Evolutionary conservation across 1,284 basidiomycete genomes (phyloP).

Genomic region (Pulveroboletus sp.): DNA sequence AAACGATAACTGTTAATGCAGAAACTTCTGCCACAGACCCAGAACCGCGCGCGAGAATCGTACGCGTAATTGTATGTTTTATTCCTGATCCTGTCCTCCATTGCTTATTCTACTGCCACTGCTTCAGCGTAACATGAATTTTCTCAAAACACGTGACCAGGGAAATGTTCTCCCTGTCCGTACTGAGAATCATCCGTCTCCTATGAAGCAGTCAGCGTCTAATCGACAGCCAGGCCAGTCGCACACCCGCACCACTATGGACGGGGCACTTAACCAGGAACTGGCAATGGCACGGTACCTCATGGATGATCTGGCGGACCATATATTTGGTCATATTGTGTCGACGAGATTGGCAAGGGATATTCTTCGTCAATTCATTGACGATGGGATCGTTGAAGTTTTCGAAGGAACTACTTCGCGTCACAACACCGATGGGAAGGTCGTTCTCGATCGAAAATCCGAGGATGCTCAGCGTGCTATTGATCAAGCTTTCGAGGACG

Average conservation of each 20-base stretch:
- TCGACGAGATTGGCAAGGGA: conserved; percentile 10
- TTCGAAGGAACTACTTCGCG: neutral
- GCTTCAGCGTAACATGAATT: conserved; percentile 9
- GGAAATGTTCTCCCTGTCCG: neutral
- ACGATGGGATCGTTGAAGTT: neutral
- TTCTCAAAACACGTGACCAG: neutral
- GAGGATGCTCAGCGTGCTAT: neutral
- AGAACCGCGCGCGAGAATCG: neutral
- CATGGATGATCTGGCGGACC: conserved; percentile 11
- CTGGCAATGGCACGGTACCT: conserved; percentile 10
- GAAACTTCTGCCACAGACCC: neutral
- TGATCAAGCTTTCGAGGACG: conserved; percentile 7
- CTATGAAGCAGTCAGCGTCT: neutral
- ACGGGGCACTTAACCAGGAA: conserved; percentile 1
- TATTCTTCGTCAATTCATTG: neutral
- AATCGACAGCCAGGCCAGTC: conserved; percentile 4
- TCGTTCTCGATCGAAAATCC: neutral
- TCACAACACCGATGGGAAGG: neutral
- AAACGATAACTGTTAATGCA: neutral
- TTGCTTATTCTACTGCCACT: neutral
- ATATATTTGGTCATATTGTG: conserved; percentile 15
- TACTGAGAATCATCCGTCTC: neutral
- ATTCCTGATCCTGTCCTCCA: neutral
- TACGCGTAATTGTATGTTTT: neutral
- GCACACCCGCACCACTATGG: neutral